These are phyloP conservation scores for Candida pseudofarinosa DNA, from an alignment of 805 yeast genomes.

Conservation along the genomic window DNA sequence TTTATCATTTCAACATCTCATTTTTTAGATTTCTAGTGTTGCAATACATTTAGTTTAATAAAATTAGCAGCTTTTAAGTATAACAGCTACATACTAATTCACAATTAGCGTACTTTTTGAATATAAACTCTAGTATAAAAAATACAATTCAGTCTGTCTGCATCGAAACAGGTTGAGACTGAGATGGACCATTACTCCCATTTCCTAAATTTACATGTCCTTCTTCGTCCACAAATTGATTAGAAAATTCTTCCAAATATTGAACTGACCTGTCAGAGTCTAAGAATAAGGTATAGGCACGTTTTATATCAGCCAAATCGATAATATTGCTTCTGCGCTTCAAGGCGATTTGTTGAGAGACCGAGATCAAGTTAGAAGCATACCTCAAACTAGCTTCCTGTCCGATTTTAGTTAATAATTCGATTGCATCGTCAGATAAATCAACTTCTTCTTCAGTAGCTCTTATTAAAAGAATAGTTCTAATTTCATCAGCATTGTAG, in stretches of 20 bases:
- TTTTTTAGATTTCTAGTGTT: too few relatives aligned
- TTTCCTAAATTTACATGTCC: slow-evolving; percentile 63
- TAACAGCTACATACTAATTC: not conserved
- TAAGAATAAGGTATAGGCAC: slow-evolving; percentile 80
- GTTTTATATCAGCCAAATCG: slow-evolving; percentile 78
- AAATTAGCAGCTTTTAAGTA: too few relatives aligned
- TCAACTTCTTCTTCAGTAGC: slow-evolving; percentile 94
- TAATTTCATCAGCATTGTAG: slow-evolving; percentile 79
- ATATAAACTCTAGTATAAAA: not conserved
- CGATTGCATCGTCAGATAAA: slow-evolving; percentile 75
- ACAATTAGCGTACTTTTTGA: not conserved
- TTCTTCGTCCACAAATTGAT: slow-evolving; percentile 71
- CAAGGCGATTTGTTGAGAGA: slow-evolving; percentile 79
- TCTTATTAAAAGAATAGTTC: slow-evolving; percentile 81
- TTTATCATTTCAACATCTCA: too few relatives aligned
- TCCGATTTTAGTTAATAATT: slow-evolving; percentile 84
- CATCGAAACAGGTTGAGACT: slow-evolving; percentile 1
- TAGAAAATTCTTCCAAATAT: slow-evolving; percentile 65
- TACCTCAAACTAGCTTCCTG: slow-evolving; percentile 87
- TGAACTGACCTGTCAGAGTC: slow-evolving; percentile 89
- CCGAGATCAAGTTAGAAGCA: slow-evolving; percentile 86
- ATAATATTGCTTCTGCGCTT: slow-evolving; percentile 72
- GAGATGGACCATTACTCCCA: not conserved
- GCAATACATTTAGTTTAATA: too few relatives aligned
- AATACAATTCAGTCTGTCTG: not conserved